phyloP scores from a whole-genome alignment of 163 green algal species.

The Scenedesmus sp. region DNA sequence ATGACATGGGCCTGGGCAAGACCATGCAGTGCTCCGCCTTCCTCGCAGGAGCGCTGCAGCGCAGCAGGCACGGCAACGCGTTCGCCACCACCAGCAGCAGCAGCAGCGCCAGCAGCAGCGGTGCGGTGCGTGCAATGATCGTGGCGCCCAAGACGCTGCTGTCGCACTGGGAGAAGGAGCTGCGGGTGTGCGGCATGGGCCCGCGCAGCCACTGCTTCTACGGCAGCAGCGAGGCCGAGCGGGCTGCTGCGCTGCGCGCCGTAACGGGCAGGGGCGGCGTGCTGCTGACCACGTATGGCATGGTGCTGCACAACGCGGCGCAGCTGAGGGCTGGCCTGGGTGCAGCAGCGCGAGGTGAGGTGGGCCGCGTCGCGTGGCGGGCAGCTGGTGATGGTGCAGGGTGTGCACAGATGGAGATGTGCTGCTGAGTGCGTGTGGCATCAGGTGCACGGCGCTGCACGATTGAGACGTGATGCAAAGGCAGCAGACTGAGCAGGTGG shows the following conservation, averaged over 20 bases:
- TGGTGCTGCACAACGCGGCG: constrained; percentile 90
- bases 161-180: constrained; percentile 85
- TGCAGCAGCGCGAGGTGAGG: constrained; percentile 11
- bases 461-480: no score
- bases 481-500: no score
- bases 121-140: constrained; percentile 75
- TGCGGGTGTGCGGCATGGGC: constrained; percentile 68
- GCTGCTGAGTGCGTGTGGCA: no score
- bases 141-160: constrained; percentile 94
- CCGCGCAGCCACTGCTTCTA: constrained; percentile 55
- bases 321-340: constrained; percentile 56
- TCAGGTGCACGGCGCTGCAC: no score
- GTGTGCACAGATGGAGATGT: no score
- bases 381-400: background rate
- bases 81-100: constrained; percentile 7
- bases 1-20: constrained; percentile 85
- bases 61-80: background rate
- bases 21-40: constrained; percentile 86
- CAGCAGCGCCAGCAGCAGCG: constrained; percentile 50
- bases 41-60: constrained; percentile 63
- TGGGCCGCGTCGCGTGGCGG: background rate
- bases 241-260: constrained; percentile 55
- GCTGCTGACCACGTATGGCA: constrained; percentile 97
- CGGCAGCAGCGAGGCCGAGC: constrained; percentile 56
- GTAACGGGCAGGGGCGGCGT: constrained; percentile 75